Base-by-base conservation (phyloP, 495 filamentous ascomycete genomes). In the Chlorociboria aeruginascens region DNA sequence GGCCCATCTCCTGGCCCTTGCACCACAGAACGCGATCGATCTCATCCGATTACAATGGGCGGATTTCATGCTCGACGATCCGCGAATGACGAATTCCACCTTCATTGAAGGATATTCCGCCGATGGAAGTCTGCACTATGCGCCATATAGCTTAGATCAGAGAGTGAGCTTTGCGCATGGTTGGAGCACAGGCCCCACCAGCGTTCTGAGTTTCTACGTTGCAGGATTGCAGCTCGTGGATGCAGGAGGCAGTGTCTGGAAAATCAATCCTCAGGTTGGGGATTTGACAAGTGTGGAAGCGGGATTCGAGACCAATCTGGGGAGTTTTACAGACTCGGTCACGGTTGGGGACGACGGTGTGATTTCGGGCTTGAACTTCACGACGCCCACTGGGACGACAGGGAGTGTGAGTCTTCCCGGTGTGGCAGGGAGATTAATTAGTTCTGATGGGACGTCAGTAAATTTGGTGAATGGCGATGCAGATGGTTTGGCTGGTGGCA, bases 101-200 rank as follows among this genome's bases (percentile, higher is more conserved):
- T 73, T 79, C 32, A 69, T 81, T 28, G 79, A 82, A 59, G 78
- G 77, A 0, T 81, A 78, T 52, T 62, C 74, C 11, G 57, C 57
- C 0, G 69, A 79, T 55, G 78, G 77, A 32, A 66, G 64, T 6
- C 71, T 79, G 44, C 72, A 72, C 31, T 82, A 82, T 55, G 68
- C 73, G 9, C 70, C 71, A 3, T 76, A 78, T 52, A 62, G 61
- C 16, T 72, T 74, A 48, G 71, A 73, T 46, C 61, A 74, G 10
- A 69, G 75, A 28, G 68, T 77, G 8, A 71, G 63, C 7, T 77
- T 81, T 52, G 46, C 37, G 30, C 60, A 76, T 54, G 78, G 76
- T 8, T 82, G 78, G 78, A 67, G 70, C 4, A 70, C 75, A 0
- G 76, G 76, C 2, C 78, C 77, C 3, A 79, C 76, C 4, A 69